Conservation (phyloP, 2,329 filamentous ascomycete species). For the Macrophomina pseudophaseolina region DNA sequence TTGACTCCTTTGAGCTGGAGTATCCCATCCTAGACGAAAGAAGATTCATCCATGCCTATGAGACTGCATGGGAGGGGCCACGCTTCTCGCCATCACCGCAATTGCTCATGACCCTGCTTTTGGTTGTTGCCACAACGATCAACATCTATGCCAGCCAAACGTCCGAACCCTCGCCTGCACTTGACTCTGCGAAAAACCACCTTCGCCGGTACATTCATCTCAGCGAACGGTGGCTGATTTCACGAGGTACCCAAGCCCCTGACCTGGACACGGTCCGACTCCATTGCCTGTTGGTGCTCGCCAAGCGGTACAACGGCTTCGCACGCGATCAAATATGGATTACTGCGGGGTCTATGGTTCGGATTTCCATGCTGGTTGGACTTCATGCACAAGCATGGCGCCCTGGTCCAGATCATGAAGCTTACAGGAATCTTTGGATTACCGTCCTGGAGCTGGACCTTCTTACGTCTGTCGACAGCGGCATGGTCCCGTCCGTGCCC, state of each 20-base stretch:
- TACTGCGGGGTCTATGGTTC: conserved; percentile 43
- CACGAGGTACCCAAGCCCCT: background rate
- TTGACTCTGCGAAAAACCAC: background rate
- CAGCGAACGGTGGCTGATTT: conserved; percentile 14
- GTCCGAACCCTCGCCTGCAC: background rate
- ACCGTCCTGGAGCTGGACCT: conserved; percentile 52
- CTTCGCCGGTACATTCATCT: conserved; percentile 13
- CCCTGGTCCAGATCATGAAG: conserved; percentile 44
- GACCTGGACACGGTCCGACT: conserved; percentile 7
- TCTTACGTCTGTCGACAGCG: conserved; percentile 33
- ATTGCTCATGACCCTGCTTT: conserved; percentile 13
- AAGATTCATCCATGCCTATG: conserved; percentile 11
- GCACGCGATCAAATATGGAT: conserved; percentile 10
- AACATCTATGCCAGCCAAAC: conserved; percentile 1
- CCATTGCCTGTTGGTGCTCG: conserved; percentile 8
- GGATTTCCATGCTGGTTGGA: conserved; percentile 50
- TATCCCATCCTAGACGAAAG: conserved; percentile 15
- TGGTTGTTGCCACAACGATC: conserved; percentile 6
- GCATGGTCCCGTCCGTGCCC: conserved; percentile 27
- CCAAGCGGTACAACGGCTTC: conserved; percentile 18
- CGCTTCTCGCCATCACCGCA: conserved; percentile 1
- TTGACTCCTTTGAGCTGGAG: conserved; percentile 18
- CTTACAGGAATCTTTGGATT: conserved; percentile 51
- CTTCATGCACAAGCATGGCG: conserved; percentile 47
- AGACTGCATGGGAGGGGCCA: conserved; percentile 8